Percentiles rank a stretch among this genome's conserved stretches.
phyloP scores from a whole-genome alignment of 2,329 filamentous ascomycete genomes.

The Fusarium proliferatum region DNA sequence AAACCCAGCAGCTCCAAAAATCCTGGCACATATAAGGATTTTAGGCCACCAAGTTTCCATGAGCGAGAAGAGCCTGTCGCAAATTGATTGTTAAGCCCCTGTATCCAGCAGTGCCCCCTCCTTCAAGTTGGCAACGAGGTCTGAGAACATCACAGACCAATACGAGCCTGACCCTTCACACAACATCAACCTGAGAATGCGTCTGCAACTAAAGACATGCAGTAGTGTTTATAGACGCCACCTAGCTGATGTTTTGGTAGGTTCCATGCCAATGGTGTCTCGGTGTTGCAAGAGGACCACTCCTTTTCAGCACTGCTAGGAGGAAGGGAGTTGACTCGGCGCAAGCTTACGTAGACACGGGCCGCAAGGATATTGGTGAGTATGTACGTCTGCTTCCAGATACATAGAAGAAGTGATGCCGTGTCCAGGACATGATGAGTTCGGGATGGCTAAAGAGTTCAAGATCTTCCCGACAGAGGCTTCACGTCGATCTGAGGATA shows the following conservation, averaged over 20 bases:
- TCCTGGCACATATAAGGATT: neutral
- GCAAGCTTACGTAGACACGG: neutral
- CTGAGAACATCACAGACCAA: conserved; percentile 8
- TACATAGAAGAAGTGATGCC: neutral
- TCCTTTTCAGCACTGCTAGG: neutral
- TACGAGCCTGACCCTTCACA: neutral
- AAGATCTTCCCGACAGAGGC: conserved; percentile 29
- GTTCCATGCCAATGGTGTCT: conserved; percentile 18
- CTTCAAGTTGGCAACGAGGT: conserved; percentile 7
- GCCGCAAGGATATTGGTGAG: neutral
- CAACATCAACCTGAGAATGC: conserved; percentile 5
- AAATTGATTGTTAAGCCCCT: conserved; percentile 6
- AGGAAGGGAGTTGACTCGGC: neutral
- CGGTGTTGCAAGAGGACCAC: neutral
- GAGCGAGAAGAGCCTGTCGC: conserved; percentile 5
- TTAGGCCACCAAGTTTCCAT: neutral
- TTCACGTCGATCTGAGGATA: conserved; percentile 34
- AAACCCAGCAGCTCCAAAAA: neutral
- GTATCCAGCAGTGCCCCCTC: conserved; percentile 1
- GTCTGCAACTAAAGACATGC: conserved; percentile 23
- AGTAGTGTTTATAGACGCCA: conserved; percentile 3
- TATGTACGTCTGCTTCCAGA: neutral
- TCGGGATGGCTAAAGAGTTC: conserved; percentile 33
- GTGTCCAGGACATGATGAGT: neutral
- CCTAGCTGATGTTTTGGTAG: conserved; percentile 17